A percentile compares a stretch with the other conserved stretches of the same genome.
Conservation (phyloP, 345 rosid species). For the Lenwebbia sp. region DNA sequence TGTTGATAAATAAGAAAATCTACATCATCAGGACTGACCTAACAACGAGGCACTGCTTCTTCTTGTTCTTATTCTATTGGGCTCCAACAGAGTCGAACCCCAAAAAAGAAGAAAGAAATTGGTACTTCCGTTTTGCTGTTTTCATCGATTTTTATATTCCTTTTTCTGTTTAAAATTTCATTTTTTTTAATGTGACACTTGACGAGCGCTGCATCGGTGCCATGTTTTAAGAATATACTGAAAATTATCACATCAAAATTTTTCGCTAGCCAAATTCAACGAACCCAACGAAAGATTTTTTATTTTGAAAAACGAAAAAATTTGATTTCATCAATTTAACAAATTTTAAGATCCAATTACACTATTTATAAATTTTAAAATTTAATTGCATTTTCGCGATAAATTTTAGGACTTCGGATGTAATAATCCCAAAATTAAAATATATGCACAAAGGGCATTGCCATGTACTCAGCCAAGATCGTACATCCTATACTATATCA, state of each 20-base stretch:
- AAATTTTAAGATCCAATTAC: too few relatives aligned
- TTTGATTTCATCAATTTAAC: too few relatives aligned
- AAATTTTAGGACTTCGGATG: rapidly evolving
- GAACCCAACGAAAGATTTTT: background rate
- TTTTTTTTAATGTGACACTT: background rate
- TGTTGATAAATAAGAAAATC: too few relatives aligned
- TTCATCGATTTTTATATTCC: background rate
- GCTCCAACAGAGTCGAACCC: background rate
- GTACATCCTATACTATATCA: too few relatives aligned
- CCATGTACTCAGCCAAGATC: background rate
- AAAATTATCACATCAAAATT: background rate
- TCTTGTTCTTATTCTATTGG: background rate
- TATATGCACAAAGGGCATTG: background rate
- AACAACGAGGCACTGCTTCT: background rate
- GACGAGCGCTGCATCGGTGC: background rate
- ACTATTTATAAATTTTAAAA: background rate
- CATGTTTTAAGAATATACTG: background rate
- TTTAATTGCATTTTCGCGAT: background rate
- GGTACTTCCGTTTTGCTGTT: background rate
- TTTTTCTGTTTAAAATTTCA: background rate
- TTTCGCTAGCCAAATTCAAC: background rate
- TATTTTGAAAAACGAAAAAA: background rate
- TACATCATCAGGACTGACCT: too few relatives aligned
- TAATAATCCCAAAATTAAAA: background rate
- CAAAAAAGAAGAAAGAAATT: background rate